Evolutionary conservation across 805 yeast genomes (phyloP), one percentile per base, ranked within the genome.

Genomic region (Candida arabinofermentans): DNA sequence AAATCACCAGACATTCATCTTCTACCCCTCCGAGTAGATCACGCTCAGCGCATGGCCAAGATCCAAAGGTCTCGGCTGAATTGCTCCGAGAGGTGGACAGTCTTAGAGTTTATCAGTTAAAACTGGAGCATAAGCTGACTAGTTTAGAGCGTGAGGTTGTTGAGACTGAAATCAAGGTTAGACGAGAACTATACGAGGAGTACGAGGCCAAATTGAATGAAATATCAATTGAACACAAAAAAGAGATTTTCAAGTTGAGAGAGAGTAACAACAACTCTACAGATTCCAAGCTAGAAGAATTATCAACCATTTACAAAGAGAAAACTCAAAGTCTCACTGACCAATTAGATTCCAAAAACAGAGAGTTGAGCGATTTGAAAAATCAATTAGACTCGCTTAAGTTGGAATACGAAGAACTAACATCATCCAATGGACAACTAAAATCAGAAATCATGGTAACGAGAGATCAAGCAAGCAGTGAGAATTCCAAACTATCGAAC

Each of bases 201-300:
- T 66, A 64, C 41, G 70, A 65, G 37, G 51, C 47, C 4, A 63
- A 63, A 36, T 51, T 66, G 6, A 58, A 63, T n/a, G 68, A 71
- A 19, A 58, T 71, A 24, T 65, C 64, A 3, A 46, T 49, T 1
- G 59, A 64, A 27, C 60, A 72, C 37, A 54, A 56, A 23, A 42
- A 50, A 9, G 62, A 65, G 18, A 31, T 70, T 1, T 55, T 55
- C n/a, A 59, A 61, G 4, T 36, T 70, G 9, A 63, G 60, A 36
- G 64, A 59, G 16, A 35, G 40, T n/a, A 42, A 43, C 16, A 43
- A 38, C 14, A 4, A 14, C 22, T 58, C 44, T 42, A 57, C 53
- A 29, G 71, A 57, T 50, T 50, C 40, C 34, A 70, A 56, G 46
- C 48, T 58, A 41, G 58, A 50, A 35, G 58, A 55, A 18, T 44